A percentile compares a stretch with the other conserved stretches of the same genome.
Evolutionary conservation across 768 basidiomycete species (phyloP).

Genomic region (Tulasnella sp.): DNA sequence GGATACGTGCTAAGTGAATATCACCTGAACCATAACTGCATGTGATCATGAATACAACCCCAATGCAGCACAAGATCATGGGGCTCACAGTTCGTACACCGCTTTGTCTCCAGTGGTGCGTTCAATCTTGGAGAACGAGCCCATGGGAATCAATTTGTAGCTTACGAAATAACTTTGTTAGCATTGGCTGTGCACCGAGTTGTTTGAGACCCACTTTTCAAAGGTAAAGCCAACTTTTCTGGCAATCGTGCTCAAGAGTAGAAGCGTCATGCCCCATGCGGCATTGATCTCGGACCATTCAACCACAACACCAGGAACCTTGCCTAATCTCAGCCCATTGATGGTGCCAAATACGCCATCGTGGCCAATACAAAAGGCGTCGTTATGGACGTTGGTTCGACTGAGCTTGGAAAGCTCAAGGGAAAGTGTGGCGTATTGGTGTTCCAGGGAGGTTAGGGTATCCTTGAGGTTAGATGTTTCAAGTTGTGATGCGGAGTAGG

Average conservation of each 20-base stretch:
- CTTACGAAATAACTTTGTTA: slow-evolving; percentile 30
- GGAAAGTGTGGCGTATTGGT: slow-evolving; percentile 8
- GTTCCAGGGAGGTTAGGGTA: slow-evolving; percentile 12
- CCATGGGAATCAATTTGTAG: slow-evolving; percentile 85
- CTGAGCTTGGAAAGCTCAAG: slow-evolving; percentile 46
- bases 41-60: background rate
- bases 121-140: slow-evolving; percentile 89
- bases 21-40: slow-evolving; percentile 77
- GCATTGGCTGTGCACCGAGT: background rate
- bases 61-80: background rate
- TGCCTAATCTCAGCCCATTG: slow-evolving; percentile 83
- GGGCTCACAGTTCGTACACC: slow-evolving; percentile 55
- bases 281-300: slow-evolving; percentile 99
- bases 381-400: slow-evolving; percentile 88
- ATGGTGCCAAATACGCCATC: slow-evolving; percentile 97
- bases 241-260: slow-evolving; percentile 81
- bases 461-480: slow-evolving; percentile 7
- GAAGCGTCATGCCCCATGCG: slow-evolving; percentile 93
- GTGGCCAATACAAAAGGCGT: slow-evolving; percentile 90
- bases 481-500: slow-evolving; percentile 11
- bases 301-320: slow-evolving; percentile 65
- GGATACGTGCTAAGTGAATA: slow-evolving; percentile 68
- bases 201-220: slow-evolving; percentile 45
- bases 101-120: slow-evolving; percentile 61
- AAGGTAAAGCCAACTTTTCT: slow-evolving; percentile 84